Base-by-base conservation (phyloP, 192 early-diverging fungal species). In the Cladochytrium replicatum region DNA sequence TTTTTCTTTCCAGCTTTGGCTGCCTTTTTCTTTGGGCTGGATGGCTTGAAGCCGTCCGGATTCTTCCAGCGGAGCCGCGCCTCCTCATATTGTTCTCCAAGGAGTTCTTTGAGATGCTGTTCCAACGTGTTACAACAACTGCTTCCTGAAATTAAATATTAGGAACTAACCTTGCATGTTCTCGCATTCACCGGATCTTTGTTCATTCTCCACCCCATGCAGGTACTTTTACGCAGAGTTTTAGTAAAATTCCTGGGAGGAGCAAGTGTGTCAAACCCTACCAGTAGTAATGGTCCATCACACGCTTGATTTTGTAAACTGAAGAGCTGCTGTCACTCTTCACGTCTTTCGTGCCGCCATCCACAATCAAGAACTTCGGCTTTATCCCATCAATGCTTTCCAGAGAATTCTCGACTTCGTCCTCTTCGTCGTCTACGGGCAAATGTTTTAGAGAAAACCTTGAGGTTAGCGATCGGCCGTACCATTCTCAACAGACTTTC, bases 201-300 rank as follows among this genome's bases (percentile, higher is more conserved):
- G 24, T 62, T 52, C 30, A 70, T 65, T 22, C 54, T 24, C 70
- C 70, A 72, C 11, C 40, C 58, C 3, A 22, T 8, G 39, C 67
- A 69, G 9, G 67, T 72, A 47, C n/a, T n/a, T n/a, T n/a, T 39
- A 2, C 15, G 38, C 21, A 21, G 38, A 39, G 0, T 39, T n/a
- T 4, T 1, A 39, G 15, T 13, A 19, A 38, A 38, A 38, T 13
- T 15, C 37, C 2, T 13, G 37, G 37, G 19, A 19, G n/a, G 19
- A 19, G 2, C n/a, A 1, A 19, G 37, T 38, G n/a, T 19, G 3
- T 24, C 41, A 25, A 25, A 42, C 41, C 22, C n/a, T n/a, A n/a
- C n/a, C 70, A 72, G 30, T 61, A 69, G 28, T 72, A 72, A 32
- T 68, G 66, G 22, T 61, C 59, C 23, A 46, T 43, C 23, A 57